Evolutionary conservation across 1,284 basidiomycete genomes (phyloP), one percentile per base, ranked within the genome.

Genomic region (Mrakiaceae sp.): DNA sequence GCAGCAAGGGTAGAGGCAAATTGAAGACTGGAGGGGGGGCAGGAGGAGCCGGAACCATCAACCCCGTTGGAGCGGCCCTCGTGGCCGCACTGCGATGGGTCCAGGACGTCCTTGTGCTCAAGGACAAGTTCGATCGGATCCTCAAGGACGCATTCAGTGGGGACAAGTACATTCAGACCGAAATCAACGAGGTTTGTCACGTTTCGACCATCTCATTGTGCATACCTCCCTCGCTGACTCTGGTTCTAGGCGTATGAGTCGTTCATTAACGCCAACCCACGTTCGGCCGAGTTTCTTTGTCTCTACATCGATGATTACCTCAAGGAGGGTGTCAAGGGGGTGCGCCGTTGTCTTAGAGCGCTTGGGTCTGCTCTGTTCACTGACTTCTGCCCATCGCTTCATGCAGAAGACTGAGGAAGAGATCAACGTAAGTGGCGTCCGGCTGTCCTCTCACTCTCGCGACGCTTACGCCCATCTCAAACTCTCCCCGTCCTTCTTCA

Each of bases 271-370:
- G 78, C 81, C 50, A 93, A 98, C 72, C 82, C 84, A 58, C 88
- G 90, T 70, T 84, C 91, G 8, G 86, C 96, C 2, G 96, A 99
- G 72, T 98, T 87, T 74, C 90, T 98, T 59, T 98, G 95, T 2
- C 78, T 99, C 64, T 98, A 92, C 77, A 94, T 99, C 68, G 96
- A 98, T 72, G 95, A 99, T 70, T 88, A 98, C 74, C 81, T 98
- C 52, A 94, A 90, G 77, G 91, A 93, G 74, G 95, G 96, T 0
- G 81, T 98, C 47, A 97, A 94, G 78, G 90, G 91, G 27, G 27
- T 27, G 27, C 27, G 27, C 27, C 27, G 27, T 27, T 27, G 27
- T 27, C 27, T 27, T 27, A 27, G 2, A 27, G 27, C 27, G 27
- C 27, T 27, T 27, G 27, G 27, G 27, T 27, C 1, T 27, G 27